Evolutionary conservation across 106 monocot species (phyloP).

Genomic region (Apostasia ramifera): DNA sequence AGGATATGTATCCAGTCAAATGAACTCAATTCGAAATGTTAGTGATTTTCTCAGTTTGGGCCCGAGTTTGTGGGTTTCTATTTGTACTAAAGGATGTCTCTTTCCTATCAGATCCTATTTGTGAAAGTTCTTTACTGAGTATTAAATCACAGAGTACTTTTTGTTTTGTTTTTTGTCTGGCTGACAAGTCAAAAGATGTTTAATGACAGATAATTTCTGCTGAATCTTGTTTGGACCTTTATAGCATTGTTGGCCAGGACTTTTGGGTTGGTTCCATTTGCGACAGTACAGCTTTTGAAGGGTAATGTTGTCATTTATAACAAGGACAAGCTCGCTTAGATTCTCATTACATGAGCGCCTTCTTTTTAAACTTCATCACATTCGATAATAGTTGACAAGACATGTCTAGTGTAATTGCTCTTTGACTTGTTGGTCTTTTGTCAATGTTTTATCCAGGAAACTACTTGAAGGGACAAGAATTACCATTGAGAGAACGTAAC

Average conservation of each 20-base stretch:
- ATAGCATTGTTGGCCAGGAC: conserved; percentile 65
- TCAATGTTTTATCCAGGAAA: conserved; percentile 38
- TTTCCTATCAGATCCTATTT: too few relatives aligned
- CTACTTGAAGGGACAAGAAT: conserved; percentile 86
- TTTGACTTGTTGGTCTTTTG: not conserved
- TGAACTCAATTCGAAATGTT: too few relatives aligned
- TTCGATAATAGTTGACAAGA: not conserved
- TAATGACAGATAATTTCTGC: conserved; percentile 57
- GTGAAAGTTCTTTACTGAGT: too few relatives aligned
- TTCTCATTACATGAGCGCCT: not conserved
- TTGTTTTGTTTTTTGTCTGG: not conserved
- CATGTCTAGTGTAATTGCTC: not conserved
- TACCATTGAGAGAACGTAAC: conserved; percentile 77
- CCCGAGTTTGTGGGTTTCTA: too few relatives aligned
- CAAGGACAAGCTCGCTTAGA: not conserved
- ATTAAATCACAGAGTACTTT: not conserved
- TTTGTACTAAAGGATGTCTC: too few relatives aligned
- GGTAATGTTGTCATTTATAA: conserved; percentile 28
- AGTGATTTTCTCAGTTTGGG: too few relatives aligned
- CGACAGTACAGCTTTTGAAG: conserved; percentile 65
- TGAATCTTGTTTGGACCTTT: conserved; percentile 68
- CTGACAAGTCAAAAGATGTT: not conserved
- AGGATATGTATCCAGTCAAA: too few relatives aligned
- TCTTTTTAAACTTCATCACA: not conserved
- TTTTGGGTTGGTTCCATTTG: conserved; percentile 89